Conservation (phyloP, 1,139 yeast species). For the Magnusiomyces suaveolens region DNA sequence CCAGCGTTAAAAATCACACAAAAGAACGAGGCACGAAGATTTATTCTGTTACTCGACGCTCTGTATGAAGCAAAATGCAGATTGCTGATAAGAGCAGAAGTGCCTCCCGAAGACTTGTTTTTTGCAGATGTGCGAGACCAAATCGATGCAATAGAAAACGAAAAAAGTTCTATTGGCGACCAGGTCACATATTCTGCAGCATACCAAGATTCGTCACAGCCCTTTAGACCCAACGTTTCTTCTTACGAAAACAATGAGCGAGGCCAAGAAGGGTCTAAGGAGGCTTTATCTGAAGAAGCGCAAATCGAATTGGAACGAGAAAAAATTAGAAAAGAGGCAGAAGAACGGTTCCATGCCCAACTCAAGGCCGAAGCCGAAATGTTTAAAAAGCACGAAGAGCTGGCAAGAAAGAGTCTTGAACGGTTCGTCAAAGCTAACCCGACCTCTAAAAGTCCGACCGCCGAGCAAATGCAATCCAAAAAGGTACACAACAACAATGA, state of each 20-base stretch:
- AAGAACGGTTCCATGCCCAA: neutral
- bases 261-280: slow-evolving; percentile 17
- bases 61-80: slow-evolving; percentile 59
- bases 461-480: neutral
- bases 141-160: slow-evolving; percentile 21
- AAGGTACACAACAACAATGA: slow-evolving; percentile 8
- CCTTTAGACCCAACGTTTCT: slow-evolving; percentile 61
- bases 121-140: slow-evolving; percentile 39
- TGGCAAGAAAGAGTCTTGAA: neutral
- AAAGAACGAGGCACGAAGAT: slow-evolving; percentile 61
- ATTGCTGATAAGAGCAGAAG: slow-evolving; percentile 44
- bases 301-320: slow-evolving; percentile 2
- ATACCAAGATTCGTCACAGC: slow-evolving; percentile 48
- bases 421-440: neutral
- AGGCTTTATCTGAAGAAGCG: slow-evolving; percentile 9
- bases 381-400: neutral
- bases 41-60: slow-evolving; percentile 59
- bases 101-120: slow-evolving; percentile 43
- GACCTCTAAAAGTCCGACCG: neutral
- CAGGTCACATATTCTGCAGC: slow-evolving; percentile 65
- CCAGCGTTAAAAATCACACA: slow-evolving; percentile 49
- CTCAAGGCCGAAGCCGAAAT: neutral
- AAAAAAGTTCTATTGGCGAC: slow-evolving; percentile 35
- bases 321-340: slow-evolving; percentile 11
- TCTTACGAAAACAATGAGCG: slow-evolving; percentile 46